Evolutionary conservation across 2,329 filamentous ascomycete genomes (phyloP), one percentile per base, ranked within the genome.

Genomic region (Scedosporium aurantiacum): DNA sequence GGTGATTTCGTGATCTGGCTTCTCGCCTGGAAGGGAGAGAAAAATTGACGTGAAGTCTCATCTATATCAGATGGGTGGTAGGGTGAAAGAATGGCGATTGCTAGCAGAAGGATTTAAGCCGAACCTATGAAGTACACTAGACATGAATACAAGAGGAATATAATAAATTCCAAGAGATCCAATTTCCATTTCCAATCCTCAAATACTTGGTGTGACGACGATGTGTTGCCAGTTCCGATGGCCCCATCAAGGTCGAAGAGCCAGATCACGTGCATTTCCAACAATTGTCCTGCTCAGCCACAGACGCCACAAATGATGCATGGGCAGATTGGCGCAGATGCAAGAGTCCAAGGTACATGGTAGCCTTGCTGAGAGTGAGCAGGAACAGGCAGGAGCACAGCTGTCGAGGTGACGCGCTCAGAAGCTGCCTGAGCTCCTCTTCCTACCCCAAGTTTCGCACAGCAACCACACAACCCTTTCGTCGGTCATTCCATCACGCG

Each of bases 391-490:
- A 54, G 18, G 23, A 23, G 50, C 23, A 23, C 32, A 60, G 58
- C 58, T 60, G 28, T 27, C 58, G 66, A 67, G 69, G 72, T 75
- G 73, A 76, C 74, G 73, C 74, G 73, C 74, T 70, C 67, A 66
- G 69, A 69, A 76, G 75, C 74, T 76, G 75, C 75, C 75, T 76
- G 74, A 72, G 71, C 69, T 70, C 37, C 47, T 52, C 21, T 43
- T 40, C 64, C 60, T 65, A 61, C 64, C 64, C 65, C 63, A 64
- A 64, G 55, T 63, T 63, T 63, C 63, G 40, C 57, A 52, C 58
- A 37, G 57, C 52, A 32, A 64, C 47, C 62, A 40, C 65, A 66
- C 65, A 66, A 65, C 43, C 5, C n/a, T 47, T 25, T 23, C 6
- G 23, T 54, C 50, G 21, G 18, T 54, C 50, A 54, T 54, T 54